Base-by-base conservation (phyloP, 345 rosid genomes). In the Ceriops tagal region DNA sequence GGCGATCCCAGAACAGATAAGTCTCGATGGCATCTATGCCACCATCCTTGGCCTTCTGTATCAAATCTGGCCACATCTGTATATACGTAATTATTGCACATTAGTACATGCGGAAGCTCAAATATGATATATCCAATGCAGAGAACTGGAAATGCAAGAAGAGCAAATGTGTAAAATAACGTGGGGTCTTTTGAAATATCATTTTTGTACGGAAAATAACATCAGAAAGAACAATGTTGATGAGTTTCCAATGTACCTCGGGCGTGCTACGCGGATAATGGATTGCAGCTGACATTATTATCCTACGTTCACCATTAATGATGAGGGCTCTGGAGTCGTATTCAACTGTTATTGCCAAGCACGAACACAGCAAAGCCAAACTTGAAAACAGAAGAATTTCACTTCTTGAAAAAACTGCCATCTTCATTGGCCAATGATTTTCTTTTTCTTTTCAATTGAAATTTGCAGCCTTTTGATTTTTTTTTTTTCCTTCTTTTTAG, bases 11-110 rank as follows among this genome's bases (percentile, higher is more conserved):
- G 10, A 87, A 87, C 0, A 85, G 74, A 9, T 87, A 87, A 0
- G 89, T 80, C 1, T 87, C 92, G 46, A 87, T 79, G 0, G 81
- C 76, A 77, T 83, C 81, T 13, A 87, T 76, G 13, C 89, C 86
- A 11, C 91, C 86, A 34, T 83, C 84, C 69, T 81, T 86, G 0
- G 85, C 70, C 53, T 84, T 82, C 68, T 68, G 74, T 1, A 84
- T 86, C 24, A 84, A 77, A 71, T 81, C 82, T 18, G 83, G 78
- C 91, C 91, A 87, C 91, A 87, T 87, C 87, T 87, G 70, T 24
- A 28, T 3, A 1, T 24, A 56, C 18, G 49, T 43, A 11, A 13
- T 43, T 43, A 43, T 11, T 13, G 18, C 49, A 43, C 49, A 13
- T 13, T 13, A 43, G 49, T 13, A 43, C 49, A 11, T 15, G 19